phyloP scores from a whole-genome alignment of 805 yeast genomes.

The Lachancea cidri region DNA sequence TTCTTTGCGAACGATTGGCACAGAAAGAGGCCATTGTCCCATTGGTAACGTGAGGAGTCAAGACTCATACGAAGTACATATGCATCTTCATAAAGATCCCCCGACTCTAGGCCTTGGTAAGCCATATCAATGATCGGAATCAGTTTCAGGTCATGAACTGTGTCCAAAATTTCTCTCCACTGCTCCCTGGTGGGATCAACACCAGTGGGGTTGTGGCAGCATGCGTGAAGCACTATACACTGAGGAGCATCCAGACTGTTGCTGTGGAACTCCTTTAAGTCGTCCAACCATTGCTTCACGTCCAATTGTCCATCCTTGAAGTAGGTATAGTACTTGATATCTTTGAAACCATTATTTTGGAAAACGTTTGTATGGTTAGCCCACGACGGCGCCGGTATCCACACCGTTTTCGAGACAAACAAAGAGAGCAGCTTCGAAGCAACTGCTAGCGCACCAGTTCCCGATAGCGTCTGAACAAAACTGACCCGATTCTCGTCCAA shows the following conservation, averaged over 20 bases:
- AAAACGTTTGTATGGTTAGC: constrained; percentile 85
- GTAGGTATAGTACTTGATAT: constrained; percentile 60
- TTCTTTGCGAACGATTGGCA: constrained; percentile 95
- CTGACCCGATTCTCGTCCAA: constrained; percentile 62
- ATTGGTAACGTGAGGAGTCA: constrained; percentile 19
- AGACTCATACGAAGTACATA: constrained; percentile 41
- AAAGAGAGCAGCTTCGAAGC: constrained; percentile 71
- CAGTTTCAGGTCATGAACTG: constrained; percentile 51
- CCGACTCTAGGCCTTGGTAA: constrained; percentile 92
- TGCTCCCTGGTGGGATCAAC: constrained; percentile 79
- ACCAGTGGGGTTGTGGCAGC: constrained; percentile 98
- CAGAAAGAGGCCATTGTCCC: constrained; percentile 48
- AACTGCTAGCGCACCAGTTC: constrained; percentile 90
- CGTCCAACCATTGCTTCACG: constrained; percentile 55
- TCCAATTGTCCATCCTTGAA: constrained; percentile 69
- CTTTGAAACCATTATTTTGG: constrained; percentile 58
- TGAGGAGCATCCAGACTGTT: constrained; percentile 35
- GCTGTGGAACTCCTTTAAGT: constrained; percentile 54
- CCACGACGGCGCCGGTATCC: constrained; percentile 90
- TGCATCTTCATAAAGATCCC: constrained; percentile 71
- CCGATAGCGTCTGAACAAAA: constrained; percentile 84
- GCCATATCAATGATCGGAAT: constrained; percentile 90
- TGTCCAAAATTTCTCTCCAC: constrained; percentile 71
- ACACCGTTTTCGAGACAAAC: constrained; percentile 40
- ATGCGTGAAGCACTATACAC: constrained; percentile 75